phyloP scores from a whole-genome alignment of 2,329 filamentous ascomycete species.

The Arachnomyces sp. region DNA sequence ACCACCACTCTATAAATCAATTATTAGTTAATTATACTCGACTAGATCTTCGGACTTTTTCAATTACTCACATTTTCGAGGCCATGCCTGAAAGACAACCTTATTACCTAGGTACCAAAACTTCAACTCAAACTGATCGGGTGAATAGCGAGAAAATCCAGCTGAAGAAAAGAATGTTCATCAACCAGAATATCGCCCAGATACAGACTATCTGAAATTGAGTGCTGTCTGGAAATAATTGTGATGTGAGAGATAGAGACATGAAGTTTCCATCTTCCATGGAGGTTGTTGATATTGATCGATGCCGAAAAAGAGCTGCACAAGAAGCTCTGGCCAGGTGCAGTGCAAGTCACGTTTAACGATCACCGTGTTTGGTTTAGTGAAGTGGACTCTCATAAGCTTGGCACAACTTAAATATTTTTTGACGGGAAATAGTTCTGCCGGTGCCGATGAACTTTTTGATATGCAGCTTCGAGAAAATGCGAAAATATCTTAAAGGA shows the following conservation, averaged over 20 bases:
- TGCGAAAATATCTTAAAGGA: constrained; percentile 10
- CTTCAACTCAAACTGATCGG: not conserved
- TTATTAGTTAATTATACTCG: not conserved
- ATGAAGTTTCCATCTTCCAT: no score
- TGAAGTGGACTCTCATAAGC: not conserved
- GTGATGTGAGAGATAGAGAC: no score
- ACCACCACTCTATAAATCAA: constrained; percentile 54
- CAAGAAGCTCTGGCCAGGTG: no score
- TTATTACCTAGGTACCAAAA: not conserved
- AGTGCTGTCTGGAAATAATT: no score
- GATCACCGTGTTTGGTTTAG: constrained; percentile 3
- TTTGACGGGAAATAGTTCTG: constrained; percentile 23
- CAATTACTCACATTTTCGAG: constrained; percentile 47
- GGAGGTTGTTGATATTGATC: no score
- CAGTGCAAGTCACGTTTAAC: constrained; percentile 18
- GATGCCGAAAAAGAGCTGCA: no score
- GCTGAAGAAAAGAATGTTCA: no score
- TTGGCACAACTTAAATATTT: constrained; percentile 15
- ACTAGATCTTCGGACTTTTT: not conserved
- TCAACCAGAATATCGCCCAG: no score
- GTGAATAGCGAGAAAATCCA: not conserved
- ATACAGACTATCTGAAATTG: no score
- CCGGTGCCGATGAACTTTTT: constrained; percentile 32
- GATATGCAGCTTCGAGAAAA: constrained; percentile 15
- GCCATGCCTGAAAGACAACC: constrained; percentile 36